Evolutionary conservation across 441 rosid genomes (phyloP).

Genomic region (Breynia disticha): DNA sequence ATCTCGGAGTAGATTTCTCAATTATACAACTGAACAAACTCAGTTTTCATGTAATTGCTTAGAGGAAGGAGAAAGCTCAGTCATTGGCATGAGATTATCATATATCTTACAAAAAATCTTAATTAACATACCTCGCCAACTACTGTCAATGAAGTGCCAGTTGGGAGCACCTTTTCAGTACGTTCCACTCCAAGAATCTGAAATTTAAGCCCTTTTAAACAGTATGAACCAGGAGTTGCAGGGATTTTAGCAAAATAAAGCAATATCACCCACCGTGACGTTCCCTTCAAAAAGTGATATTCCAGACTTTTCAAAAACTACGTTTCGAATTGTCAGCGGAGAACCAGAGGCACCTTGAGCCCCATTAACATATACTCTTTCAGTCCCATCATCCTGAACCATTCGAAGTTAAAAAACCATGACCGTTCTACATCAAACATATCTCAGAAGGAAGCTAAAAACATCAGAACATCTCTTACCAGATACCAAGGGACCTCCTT

Average conservation of each 20-base stretch:
- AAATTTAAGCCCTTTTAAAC: constrained; percentile 17
- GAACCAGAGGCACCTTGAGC: constrained; percentile 88
- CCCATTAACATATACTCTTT: constrained; percentile 61
- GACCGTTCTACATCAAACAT: constrained; percentile 3
- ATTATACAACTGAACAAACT: too few relatives aligned
- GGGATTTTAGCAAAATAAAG: constrained; percentile 4
- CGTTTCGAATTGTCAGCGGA: constrained; percentile 74
- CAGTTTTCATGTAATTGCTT: too few relatives aligned
- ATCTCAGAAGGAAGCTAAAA: too few relatives aligned
- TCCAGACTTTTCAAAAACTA: constrained; percentile 92
- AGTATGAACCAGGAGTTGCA: constrained; percentile 5
- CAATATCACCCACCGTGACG: constrained; percentile 60
- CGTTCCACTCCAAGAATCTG: constrained; percentile 99
- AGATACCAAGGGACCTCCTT: constrained; percentile 96
- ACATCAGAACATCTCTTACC: constrained; percentile 31
- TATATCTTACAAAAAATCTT: neutral
- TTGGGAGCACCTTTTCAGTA: constrained; percentile 85
- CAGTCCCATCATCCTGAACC: constrained; percentile 74
- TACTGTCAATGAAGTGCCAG: constrained; percentile 79
- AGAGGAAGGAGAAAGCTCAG: too few relatives aligned
- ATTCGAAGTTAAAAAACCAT: neutral
- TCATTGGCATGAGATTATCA: too few relatives aligned
- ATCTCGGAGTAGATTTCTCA: too few relatives aligned
- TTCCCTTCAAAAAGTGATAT: constrained; percentile 89
- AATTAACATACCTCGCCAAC: constrained; percentile 81